Evolutionary conservation across 306 rosid genomes (phyloP).

Genomic region (Casuarina glauca): DNA sequence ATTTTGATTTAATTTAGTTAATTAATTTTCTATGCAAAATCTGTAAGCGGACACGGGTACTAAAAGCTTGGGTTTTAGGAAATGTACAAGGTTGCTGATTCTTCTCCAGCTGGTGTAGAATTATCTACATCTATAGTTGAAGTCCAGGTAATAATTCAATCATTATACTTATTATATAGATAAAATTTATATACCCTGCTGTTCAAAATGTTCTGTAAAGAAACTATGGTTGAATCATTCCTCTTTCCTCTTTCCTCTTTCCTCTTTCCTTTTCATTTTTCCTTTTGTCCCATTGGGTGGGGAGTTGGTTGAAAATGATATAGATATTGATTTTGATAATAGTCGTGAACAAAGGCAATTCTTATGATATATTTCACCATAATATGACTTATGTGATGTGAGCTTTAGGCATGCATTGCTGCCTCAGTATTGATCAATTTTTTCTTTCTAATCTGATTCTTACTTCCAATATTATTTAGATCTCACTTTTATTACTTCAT

Average conservation of each 20-base stretch:
- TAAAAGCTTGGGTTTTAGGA: slow-evolving; percentile 19
- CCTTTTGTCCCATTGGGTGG: background rate
- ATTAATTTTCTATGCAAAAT: slow-evolving; percentile 11
- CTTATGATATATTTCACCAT: background rate
- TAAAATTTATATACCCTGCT: background rate
- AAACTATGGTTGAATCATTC: background rate
- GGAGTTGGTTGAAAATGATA: background rate
- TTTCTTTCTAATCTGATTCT: background rate
- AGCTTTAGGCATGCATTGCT: background rate
- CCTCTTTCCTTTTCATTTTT: background rate
- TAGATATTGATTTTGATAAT: background rate
- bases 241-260: no score
- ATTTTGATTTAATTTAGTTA: slow-evolving; percentile 23
- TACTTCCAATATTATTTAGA: slow-evolving; percentile 4
- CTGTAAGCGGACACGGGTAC: slow-evolving; percentile 2
- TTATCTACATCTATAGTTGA: background rate
- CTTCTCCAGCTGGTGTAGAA: background rate
- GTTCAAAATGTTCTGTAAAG: background rate
- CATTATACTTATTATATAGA: background rate
- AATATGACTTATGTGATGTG: background rate
- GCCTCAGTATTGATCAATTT: background rate
- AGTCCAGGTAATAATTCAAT: slow-evolving; percentile 22
- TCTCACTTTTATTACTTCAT: slow-evolving; percentile 3
- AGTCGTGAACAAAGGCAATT: background rate
- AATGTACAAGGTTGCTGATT: slow-evolving; percentile 9